These are phyloP conservation scores for Theileria orientalis DNA, from an alignment of 169 alveolate genomes.

Conservation along the genomic window DNA sequence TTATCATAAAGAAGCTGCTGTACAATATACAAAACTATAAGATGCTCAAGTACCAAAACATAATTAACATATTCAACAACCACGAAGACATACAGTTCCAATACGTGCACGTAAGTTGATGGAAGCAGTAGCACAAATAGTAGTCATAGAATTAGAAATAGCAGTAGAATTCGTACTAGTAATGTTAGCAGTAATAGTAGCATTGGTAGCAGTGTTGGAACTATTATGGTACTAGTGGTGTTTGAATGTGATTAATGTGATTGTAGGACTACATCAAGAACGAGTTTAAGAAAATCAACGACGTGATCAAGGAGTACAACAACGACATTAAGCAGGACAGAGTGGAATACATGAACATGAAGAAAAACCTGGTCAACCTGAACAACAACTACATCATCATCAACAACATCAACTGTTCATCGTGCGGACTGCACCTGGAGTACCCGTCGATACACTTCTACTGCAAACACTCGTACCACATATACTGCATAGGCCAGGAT, in stretches of 20 bases:
- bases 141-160: background rate
- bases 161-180: background rate
- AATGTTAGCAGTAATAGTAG: too few relatives aligned
- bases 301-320: constrained; percentile 30
- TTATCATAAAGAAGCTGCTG: constrained; percentile 17
- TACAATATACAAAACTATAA: constrained; percentile 52
- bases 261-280: constrained; percentile 52
- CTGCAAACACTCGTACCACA: constrained; percentile 66
- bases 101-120: constrained; percentile 47
- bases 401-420: constrained; percentile 61
- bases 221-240: too few relatives aligned
- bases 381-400: constrained; percentile 53
- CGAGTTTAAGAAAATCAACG: constrained; percentile 47
- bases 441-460: constrained; percentile 63
- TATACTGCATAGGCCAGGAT: constrained; percentile 58
- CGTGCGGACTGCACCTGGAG: constrained; percentile 63
- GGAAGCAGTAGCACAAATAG: background rate
- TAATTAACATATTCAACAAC: constrained; percentile 32
- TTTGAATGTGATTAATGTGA: too few relatives aligned
- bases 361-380: constrained; percentile 44
- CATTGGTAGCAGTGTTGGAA: too few relatives aligned
- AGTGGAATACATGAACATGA: constrained; percentile 44
- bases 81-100: constrained; percentile 21
- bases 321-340: constrained; percentile 54
- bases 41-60: constrained; percentile 39